Evolutionary conservation across 306 rosid genomes (phyloP).

Genomic region (Vigna hirtella): DNA sequence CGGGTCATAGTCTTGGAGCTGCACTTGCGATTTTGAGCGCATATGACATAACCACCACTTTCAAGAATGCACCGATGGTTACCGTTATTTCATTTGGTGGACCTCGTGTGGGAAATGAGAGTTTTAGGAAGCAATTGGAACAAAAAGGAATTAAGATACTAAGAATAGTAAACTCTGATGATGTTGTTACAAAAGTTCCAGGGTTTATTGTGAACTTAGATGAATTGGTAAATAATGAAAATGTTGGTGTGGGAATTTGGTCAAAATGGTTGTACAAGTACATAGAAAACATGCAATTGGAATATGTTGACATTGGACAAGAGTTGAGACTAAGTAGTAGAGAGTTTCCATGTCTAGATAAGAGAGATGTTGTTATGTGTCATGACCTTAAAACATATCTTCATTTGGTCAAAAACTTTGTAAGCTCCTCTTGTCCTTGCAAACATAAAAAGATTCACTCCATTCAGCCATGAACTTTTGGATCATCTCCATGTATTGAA

Average conservation of each 20-base stretch:
- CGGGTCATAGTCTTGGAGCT: conserved; percentile 88
- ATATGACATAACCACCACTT: conserved; percentile 58
- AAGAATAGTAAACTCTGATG: conserved; percentile 77
- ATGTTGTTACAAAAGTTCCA: conserved; percentile 67
- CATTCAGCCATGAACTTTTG: neutral
- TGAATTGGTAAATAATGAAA: neutral
- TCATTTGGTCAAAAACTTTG: conserved; percentile 62
- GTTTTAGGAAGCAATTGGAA: conserved; percentile 57
- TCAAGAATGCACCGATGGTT: conserved; percentile 54
- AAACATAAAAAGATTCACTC: neutral
- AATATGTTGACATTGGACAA: conserved; percentile 73
- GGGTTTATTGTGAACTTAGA: conserved; percentile 50
- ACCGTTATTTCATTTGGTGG: conserved; percentile 81
- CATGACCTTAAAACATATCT: conserved; percentile 79
- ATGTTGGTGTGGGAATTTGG: conserved; percentile 28
- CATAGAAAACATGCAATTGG: conserved; percentile 59
- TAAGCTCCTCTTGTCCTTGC: conserved; percentile 54
- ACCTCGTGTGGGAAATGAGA: conserved; percentile 74
- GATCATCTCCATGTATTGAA: no score
- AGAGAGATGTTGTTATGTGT: conserved; percentile 56
- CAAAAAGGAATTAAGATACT: conserved; percentile 59
- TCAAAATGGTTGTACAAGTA: conserved; percentile 58
- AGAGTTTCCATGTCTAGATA: conserved; percentile 22
- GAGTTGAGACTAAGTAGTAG: conserved; percentile 65
- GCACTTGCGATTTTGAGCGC: conserved; percentile 75